phyloP scores from a whole-genome alignment of 345 rosid genomes.

The Alliaria petiolata region DNA sequence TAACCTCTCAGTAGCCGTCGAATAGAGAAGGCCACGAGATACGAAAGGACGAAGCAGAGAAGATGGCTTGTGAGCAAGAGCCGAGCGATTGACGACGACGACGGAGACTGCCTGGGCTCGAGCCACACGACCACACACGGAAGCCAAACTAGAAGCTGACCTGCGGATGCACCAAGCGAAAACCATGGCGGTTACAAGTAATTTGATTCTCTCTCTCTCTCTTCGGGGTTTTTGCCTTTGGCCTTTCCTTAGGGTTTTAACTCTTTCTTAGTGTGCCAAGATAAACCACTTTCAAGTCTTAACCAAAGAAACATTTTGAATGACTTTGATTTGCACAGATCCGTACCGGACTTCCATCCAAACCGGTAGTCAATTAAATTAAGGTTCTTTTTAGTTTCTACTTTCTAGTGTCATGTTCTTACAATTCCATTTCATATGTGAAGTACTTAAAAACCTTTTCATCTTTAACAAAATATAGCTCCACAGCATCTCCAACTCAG shows the following conservation, averaged over 20 bases:
- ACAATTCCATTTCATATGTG: too few species aligned
- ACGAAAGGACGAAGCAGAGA: conserved; percentile 25
- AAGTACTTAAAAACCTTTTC: too few species aligned
- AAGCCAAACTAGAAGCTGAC: conserved; percentile 26
- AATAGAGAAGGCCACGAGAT: conserved; percentile 26
- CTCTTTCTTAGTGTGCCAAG: too few species aligned
- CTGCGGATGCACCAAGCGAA: conserved; percentile 22
- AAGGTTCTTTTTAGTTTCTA: too few species aligned
- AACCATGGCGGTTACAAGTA: conserved; percentile 15
- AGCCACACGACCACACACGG: conserved; percentile 36
- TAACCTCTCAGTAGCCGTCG: conserved; percentile 36
- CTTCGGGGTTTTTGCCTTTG: background rate
- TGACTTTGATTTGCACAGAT: background rate
- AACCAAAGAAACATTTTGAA: too few species aligned
- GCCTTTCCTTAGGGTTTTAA: conserved; percentile 2
- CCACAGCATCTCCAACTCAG: background rate
- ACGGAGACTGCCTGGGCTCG: conserved; percentile 35
- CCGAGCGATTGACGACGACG: conserved; percentile 31
- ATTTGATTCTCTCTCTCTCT: background rate
- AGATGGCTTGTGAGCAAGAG: conserved; percentile 15
- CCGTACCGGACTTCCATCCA: background rate
- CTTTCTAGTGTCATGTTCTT: too few species aligned
- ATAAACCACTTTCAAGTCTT: too few species aligned
- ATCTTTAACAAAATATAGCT: background rate
- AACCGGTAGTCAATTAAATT: background rate